Conservation (phyloP, 345 rosid species). For the Reutealis trisperma region DNA sequence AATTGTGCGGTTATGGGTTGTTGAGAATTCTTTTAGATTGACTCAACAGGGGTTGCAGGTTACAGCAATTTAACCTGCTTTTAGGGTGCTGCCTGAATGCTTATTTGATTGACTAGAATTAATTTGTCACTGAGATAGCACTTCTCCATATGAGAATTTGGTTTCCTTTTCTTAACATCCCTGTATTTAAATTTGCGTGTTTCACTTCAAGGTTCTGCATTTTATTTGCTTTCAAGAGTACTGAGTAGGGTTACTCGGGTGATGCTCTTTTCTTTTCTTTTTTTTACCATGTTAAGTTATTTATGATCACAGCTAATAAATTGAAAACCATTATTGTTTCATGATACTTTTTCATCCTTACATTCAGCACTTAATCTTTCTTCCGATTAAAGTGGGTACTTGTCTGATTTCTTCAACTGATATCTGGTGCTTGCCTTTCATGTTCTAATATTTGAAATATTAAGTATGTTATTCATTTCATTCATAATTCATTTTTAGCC, state of each 20-base stretch:
- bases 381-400: neutral
- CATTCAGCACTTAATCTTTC: neutral
- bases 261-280: conserved; percentile 5
- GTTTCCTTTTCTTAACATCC: conserved; percentile 25
- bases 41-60: conserved; percentile 24
- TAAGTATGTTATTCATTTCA: no score
- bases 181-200: conserved; percentile 24
- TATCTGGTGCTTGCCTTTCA: neutral
- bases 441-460: neutral
- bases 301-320: conserved; percentile 25
- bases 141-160: conserved; percentile 23
- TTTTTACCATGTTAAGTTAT: conserved; percentile 6
- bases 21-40: conserved; percentile 43
- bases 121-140: conserved; percentile 28
- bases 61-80: conserved; percentile 31
- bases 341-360: neutral
- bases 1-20: conserved; percentile 89
- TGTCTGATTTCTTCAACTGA: neutral
- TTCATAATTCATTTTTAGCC: neutral
- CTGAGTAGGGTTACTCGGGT: conserved; percentile 11
- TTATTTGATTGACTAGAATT: conserved; percentile 37
- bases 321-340: conserved; percentile 12
- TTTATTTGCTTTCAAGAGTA: conserved; percentile 26
- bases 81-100: conserved; percentile 35
- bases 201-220: conserved; percentile 21